phyloP scores from a whole-genome alignment of 2,329 filamentous ascomycete species.

The Microcyclospora tardicrescens region DNA sequence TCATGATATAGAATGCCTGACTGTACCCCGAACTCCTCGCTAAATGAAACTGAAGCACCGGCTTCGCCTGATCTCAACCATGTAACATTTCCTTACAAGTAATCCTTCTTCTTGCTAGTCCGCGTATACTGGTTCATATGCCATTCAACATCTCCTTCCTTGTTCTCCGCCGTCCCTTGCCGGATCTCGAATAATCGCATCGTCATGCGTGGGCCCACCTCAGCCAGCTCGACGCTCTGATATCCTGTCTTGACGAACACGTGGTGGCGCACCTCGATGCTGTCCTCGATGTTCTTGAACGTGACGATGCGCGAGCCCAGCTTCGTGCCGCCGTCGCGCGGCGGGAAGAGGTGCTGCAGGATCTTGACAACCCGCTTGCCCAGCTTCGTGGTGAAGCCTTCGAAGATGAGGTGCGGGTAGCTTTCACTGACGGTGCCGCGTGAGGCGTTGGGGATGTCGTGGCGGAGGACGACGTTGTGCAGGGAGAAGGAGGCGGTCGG shows the following conservation, averaged over 20 bases:
- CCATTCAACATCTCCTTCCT: conserved; percentile 94
- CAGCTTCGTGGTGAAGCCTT: conserved; percentile 72
- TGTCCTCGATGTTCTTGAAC: conserved; percentile 81
- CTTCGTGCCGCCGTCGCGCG: conserved; percentile 68
- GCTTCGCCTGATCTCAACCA: too few relatives aligned
- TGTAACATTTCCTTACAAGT: conserved; percentile 46
- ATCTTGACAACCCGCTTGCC: conserved; percentile 79
- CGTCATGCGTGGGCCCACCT: conserved; percentile 92
- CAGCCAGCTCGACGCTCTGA: conserved; percentile 74
- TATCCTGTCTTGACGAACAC: conserved; percentile 91
- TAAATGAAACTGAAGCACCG: too few relatives aligned
- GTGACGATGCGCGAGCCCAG: conserved; percentile 81
- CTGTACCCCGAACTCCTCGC: conserved; percentile 5
- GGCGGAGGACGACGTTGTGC: conserved; percentile 83
- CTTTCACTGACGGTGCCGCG: conserved; percentile 81
- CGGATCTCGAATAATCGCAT: conserved; percentile 92
- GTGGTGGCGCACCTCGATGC: conserved; percentile 81
- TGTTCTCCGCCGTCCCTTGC: conserved; percentile 81
- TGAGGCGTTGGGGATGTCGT: conserved; percentile 80
- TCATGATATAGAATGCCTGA: conserved; percentile 14
- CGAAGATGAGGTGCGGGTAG: conserved; percentile 91
- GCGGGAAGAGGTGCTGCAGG: conserved; percentile 87
- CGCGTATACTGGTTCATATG: conserved; percentile 89
- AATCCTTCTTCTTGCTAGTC: conserved; percentile 90
- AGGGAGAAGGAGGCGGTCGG: conserved; percentile 78